A percentile compares a stretch with the other conserved stretches of the same genome.
These are phyloP conservation scores for Pseudogymnoascus sp. DNA, from an alignment of 2,329 filamentous ascomycete genomes.

Conservation along the genomic window DNA sequence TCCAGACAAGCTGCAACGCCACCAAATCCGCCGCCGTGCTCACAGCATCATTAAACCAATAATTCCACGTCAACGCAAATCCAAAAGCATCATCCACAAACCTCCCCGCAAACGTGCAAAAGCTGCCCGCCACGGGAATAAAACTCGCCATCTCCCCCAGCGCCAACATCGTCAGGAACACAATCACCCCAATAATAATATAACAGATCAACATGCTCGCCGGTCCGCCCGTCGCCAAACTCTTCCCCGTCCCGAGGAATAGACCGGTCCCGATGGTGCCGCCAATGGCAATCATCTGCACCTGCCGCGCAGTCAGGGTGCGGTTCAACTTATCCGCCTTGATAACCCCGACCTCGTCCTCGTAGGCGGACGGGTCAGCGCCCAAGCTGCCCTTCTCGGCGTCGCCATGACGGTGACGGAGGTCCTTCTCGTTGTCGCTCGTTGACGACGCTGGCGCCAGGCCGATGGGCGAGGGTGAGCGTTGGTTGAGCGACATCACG, in stretches of 20 bases:
- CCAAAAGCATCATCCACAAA: constrained; percentile 47
- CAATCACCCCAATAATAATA: constrained; percentile 47
- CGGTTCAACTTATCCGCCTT: constrained; percentile 42
- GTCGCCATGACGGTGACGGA: not conserved
- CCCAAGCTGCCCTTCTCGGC: not conserved
- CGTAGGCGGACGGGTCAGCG: not conserved
- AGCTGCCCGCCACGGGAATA: constrained; percentile 45
- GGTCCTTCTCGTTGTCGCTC: not conserved
- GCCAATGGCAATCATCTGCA: constrained; percentile 59
- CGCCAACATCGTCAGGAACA: constrained; percentile 50
- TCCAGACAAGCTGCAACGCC: constrained; percentile 46
- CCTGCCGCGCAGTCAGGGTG: constrained; percentile 51
- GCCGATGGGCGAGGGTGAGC: not conserved
- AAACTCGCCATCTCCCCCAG: constrained; percentile 55
- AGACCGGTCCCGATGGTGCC: constrained; percentile 53
- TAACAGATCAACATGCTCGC: constrained; percentile 51
- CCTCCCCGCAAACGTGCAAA: constrained; percentile 46
- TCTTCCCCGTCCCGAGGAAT: constrained; percentile 54
- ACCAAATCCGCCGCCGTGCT: constrained; percentile 53
- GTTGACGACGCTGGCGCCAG: not conserved
- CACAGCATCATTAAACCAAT: constrained; percentile 60
- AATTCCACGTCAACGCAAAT: constrained; percentile 49
- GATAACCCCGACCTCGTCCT: not conserved
- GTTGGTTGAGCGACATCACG: not conserved
- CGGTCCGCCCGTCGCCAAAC: constrained; percentile 51